These are phyloP conservation scores for Acacia acuminata DNA, from an alignment of 306 rosid genomes.

Conservation along the genomic window DNA sequence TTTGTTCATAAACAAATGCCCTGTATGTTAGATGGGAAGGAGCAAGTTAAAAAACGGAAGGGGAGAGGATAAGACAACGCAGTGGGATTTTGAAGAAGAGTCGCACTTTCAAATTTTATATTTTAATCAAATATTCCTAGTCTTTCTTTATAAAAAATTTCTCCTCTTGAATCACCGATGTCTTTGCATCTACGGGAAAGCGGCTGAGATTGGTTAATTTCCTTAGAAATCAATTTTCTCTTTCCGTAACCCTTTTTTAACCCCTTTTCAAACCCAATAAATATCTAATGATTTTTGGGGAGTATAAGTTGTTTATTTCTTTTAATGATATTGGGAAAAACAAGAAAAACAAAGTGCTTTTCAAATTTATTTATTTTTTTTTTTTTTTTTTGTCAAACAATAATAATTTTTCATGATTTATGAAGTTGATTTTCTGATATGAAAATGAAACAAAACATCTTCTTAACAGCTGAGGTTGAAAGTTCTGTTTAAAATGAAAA, in stretches of 20 bases:
- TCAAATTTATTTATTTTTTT: not conserved
- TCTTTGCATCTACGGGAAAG: not conserved
- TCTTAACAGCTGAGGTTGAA: not conserved
- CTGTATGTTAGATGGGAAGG: not conserved
- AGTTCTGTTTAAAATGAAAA: not conserved
- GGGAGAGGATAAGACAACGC: not conserved
- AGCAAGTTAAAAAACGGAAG: not conserved
- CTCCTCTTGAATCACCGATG: not conserved
- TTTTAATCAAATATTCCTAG: not conserved
- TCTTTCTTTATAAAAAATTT: not conserved
- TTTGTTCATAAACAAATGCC: not conserved
- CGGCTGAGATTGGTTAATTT: not conserved
- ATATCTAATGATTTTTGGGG: not conserved
- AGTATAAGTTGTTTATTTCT: not conserved
- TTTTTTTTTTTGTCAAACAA: not conserved
- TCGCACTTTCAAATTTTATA: not conserved
- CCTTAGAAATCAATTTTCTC: not conserved
- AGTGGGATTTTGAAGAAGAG: not conserved
- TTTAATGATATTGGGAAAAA: not conserved
- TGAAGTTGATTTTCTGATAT: not conserved
- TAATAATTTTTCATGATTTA: not conserved
- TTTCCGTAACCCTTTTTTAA: too few relatives aligned
- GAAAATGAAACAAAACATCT: not conserved
- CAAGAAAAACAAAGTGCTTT: not conserved
- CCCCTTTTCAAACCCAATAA: not conserved